Base-by-base conservation (phyloP, 2,329 filamentous ascomycete genomes). In the Venturia carpophila region DNA sequence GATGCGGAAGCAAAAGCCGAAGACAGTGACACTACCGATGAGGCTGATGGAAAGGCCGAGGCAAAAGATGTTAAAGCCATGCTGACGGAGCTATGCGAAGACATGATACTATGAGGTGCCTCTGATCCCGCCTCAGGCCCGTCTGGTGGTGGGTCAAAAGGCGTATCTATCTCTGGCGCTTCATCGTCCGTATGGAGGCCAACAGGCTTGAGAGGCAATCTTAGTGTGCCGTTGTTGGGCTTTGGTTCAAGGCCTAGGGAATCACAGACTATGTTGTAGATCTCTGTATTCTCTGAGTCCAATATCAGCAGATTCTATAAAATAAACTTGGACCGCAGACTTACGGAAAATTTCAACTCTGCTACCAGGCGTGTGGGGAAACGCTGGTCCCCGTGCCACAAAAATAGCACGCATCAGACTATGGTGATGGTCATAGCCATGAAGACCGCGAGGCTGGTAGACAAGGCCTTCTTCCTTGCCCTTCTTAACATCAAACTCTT, bases 391-490 rank as follows among this genome's bases (percentile, higher is more conserved):
- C 47, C 91, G 82, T 1, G 94, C 94, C 61, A 97, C 82, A 71
- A 99, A 99, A 55, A 99, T 95, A 0, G 94, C 93, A 47, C 94
- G 82, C 94, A 99, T 99, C 56, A 99, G 80, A 0, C 93, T 92
- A 73, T 99, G 88, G 71, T 96, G 88, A 71, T 96, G 88, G 73
- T 99, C 94, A 73, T 97, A 99, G 1, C 94, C 94, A 73, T 99
- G 94, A 1, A 99, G 79, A 1, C 94, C 94, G 37, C 83, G 84
- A 0, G 94, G 94, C 69, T 88, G 83, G 72, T 97, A 99, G 0
- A 85, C 79, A 15, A 84, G 74, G 0, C 84, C 85, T 15, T 85
- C 85, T 64, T 82, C 80, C 67, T 86, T 81, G 0, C 84, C 90
- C 61, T 88, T 81, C 52, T 83, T 79, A 5, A 95, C 83, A 68